Conservation (phyloP, 2,329 filamentous ascomycete species). For the Aspergillus sclerotialis region DNA sequence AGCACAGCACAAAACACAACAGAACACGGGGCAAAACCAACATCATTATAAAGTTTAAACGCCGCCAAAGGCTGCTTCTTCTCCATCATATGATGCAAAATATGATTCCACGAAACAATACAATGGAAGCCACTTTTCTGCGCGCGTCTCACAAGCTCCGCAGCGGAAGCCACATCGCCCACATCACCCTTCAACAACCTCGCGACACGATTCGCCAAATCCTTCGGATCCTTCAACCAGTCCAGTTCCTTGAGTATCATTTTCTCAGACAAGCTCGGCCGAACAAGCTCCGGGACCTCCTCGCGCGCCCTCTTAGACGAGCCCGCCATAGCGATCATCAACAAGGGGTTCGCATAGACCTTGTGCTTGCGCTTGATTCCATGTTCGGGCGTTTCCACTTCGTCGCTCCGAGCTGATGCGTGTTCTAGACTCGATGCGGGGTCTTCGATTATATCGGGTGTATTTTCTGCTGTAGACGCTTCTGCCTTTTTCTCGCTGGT, state of each 20-base stretch:
- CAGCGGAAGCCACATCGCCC: conserved; percentile 61
- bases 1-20: background rate
- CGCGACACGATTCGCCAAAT: conserved; percentile 62
- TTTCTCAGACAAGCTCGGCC: background rate
- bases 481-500: too few relatives aligned
- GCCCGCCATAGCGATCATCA: conserved; percentile 10
- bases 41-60: conserved; percentile 83
- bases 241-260: conserved; percentile 47
- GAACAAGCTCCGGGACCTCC: background rate
- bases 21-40: conserved; percentile 28
- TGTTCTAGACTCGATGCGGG: too few relatives aligned
- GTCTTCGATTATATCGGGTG: too few relatives aligned
- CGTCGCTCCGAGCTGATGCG: too few relatives aligned
- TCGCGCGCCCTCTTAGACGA: conserved; percentile 1
- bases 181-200: conserved; percentile 52
- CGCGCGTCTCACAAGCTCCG: conserved; percentile 60
- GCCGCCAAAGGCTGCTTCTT: conserved; percentile 56
- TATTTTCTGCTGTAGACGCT: too few relatives aligned
- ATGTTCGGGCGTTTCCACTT: too few relatives aligned
- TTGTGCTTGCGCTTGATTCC: too few relatives aligned
- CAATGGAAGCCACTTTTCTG: conserved; percentile 57
- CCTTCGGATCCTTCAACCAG: conserved; percentile 62
- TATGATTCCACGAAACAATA: conserved; percentile 78
- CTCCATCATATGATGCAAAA: conserved; percentile 65
- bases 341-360: too few relatives aligned